Evolutionary conservation across 169 alveolate genomes (phyloP), one percentile per base, ranked within the genome.

Genomic region (Cryptosporidium sp.): DNA sequence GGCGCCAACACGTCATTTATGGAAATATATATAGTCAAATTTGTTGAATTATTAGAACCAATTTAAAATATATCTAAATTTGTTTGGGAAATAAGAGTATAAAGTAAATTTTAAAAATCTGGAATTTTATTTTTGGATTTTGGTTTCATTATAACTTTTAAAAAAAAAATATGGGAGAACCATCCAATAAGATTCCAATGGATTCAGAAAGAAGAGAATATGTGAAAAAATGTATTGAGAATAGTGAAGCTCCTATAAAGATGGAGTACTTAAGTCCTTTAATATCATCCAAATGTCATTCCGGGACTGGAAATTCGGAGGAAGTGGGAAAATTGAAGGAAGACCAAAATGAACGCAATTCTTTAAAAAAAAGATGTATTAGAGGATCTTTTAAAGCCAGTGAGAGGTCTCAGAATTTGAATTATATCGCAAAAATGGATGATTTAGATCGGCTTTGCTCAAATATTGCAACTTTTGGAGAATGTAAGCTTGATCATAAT

Each of bases 241-340:
- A 65, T 31, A 41, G 87, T 62, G 87, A 80, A 45, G 87, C 87
- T 6, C 87, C 87, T 6, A 62, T 80, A 73, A 73, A 9, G 33
- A 51, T 65, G 55, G 29, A 58, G 21, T 80, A 61, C 62, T 43
- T 65, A 29, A 18, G 71, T 16, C 71, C 50, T 26, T 33, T 48
- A 48, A n/a, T n/a, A n/a, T 31, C 52, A 12, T 16, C 71, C 1
- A 65, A 35, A 65, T 65, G 71, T 33, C 41, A 35, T 9, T 7
- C 50, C 14, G 52, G 16, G 26, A 37, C 14, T 23, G 70, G 52
- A 2, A 8, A 5, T 12, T n/a, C 62, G 4, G 67, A 62, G 4
- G 21, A 37, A 7, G 23, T 12, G 48, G 37, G 12, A 12, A 5
- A 37, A 26, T 4, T n/a, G 35, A 21, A 61, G 7, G 62, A 80